Evolutionary conservation across 345 rosid species (phyloP).

Genomic region (Sonneratia alba): DNA sequence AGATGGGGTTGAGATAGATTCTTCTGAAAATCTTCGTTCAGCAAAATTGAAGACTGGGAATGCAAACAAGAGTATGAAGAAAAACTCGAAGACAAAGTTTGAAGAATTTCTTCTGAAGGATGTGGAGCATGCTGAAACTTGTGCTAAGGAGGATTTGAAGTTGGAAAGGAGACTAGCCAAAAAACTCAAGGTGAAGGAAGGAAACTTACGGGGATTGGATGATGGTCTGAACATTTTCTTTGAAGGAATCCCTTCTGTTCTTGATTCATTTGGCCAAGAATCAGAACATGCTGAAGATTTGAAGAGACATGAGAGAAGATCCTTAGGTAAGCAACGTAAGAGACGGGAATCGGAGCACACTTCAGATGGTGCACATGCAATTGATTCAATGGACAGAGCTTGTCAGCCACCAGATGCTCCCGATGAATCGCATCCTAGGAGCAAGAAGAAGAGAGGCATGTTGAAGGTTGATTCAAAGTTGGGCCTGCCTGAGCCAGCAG

Average conservation of each 20-base stretch:
- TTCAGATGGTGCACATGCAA: conserved; percentile 1
- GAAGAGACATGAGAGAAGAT: neutral
- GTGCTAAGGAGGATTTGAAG: conserved; percentile 44
- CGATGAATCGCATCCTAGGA: conserved; percentile 11
- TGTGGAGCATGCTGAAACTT: conserved; percentile 13
- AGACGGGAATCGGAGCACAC: conserved; percentile 4
- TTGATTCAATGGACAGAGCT: conserved; percentile 9
- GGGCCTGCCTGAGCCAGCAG: conserved; percentile 18
- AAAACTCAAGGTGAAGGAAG: conserved; percentile 71
- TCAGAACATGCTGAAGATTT: conserved; percentile 12
- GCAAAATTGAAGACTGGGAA: conserved; percentile 20
- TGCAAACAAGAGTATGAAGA: conserved; percentile 26
- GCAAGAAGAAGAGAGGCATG: conserved; percentile 29
- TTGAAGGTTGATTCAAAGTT: conserved; percentile 10
- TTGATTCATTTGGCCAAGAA: conserved; percentile 29
- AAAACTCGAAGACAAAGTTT: conserved; percentile 46
- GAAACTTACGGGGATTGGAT: conserved; percentile 54
- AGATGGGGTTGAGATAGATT: conserved; percentile 1
- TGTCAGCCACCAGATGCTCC: conserved; percentile 7
- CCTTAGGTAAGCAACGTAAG: conserved; percentile 8
- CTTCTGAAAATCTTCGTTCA: conserved; percentile 4
- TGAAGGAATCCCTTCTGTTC: conserved; percentile 35
- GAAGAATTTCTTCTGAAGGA: conserved; percentile 67
- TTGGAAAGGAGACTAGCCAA: conserved; percentile 77
- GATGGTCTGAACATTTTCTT: conserved; percentile 51